Conservation (phyloP, 768 basidiomycete species). For the Sporobolomyces pararoseus region DNA sequence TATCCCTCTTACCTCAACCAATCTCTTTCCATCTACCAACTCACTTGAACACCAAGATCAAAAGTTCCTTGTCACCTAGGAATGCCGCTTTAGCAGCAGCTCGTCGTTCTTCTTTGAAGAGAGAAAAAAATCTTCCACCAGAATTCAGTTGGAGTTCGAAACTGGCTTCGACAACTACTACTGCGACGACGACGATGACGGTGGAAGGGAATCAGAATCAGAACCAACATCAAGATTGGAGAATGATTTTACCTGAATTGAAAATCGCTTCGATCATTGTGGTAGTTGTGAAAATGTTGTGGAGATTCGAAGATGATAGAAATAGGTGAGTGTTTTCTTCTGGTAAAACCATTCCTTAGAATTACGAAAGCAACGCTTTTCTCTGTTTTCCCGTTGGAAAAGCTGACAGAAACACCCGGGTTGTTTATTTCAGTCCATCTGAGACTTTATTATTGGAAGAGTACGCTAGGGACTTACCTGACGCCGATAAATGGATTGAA, state of each 20-base stretch:
- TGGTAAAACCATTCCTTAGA: too few relatives aligned
- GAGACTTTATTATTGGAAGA: neutral
- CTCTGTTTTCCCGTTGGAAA: too few relatives aligned
- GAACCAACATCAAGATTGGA: constrained; percentile 32
- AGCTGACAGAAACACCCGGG: too few relatives aligned
- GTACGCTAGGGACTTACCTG: neutral
- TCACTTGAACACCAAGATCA: neutral
- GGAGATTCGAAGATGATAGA: constrained; percentile 1
- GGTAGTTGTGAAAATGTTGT: constrained; percentile 12
- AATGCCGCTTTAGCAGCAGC: constrained; percentile 12
- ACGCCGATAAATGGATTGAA: neutral
- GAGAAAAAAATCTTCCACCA: neutral
- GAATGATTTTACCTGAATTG: constrained; percentile 22
- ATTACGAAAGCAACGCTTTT: too few relatives aligned
- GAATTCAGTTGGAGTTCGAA: neutral
- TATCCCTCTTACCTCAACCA: constrained; percentile 15
- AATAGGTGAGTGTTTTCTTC: neutral
- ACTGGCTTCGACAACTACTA: neutral
- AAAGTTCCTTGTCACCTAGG: neutral
- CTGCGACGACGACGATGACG: too few relatives aligned
- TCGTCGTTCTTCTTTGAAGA: neutral
- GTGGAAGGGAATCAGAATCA: too few relatives aligned
- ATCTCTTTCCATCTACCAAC: constrained; percentile 10
- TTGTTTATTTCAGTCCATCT: too few relatives aligned
- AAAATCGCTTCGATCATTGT: constrained; percentile 4